These are phyloP conservation scores for Arthroderma uncinatum DNA, from an alignment of 2,329 filamentous ascomycete species.

Conservation along the genomic window DNA sequence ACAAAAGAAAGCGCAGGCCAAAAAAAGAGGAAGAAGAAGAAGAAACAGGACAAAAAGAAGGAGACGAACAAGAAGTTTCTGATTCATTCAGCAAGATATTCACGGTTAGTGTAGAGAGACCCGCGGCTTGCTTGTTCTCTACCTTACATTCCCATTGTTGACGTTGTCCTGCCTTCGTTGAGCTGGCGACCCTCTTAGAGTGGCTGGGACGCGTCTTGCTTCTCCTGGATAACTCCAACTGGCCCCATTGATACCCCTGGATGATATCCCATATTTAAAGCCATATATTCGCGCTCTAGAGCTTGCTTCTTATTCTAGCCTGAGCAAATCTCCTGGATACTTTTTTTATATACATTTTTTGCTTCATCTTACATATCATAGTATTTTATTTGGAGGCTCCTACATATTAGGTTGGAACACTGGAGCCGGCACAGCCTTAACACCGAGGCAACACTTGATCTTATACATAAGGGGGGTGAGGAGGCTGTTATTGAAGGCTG, in stretches of 20 bases:
- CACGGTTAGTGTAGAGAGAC: neutral
- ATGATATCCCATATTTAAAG: neutral
- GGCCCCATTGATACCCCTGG: neutral
- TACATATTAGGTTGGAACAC: too few species aligned
- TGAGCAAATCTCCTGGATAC: neutral
- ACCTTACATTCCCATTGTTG: neutral
- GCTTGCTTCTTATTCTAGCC: neutral
- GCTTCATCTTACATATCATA: too few species aligned
- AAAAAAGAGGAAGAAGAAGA: neutral
- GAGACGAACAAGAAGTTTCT: neutral
- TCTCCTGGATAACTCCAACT: neutral
- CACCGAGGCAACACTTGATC: too few species aligned
- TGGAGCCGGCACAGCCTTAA: too few species aligned
- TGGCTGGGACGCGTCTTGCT: neutral
- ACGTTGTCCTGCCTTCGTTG: neutral
- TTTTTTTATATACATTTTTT: neutral
- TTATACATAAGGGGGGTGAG: too few species aligned
- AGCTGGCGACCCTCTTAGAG: neutral
- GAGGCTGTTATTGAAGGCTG: too few species aligned
- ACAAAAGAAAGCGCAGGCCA: conserved; percentile 1
- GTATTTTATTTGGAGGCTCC: too few species aligned
- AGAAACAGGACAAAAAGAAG: neutral
- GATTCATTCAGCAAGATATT: neutral
- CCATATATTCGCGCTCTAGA: neutral
- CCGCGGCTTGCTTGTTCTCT: neutral